Evolutionary conservation across 2,329 filamentous ascomycete species (phyloP).

Genomic region (Dendrostoma leiphaemia): DNA sequence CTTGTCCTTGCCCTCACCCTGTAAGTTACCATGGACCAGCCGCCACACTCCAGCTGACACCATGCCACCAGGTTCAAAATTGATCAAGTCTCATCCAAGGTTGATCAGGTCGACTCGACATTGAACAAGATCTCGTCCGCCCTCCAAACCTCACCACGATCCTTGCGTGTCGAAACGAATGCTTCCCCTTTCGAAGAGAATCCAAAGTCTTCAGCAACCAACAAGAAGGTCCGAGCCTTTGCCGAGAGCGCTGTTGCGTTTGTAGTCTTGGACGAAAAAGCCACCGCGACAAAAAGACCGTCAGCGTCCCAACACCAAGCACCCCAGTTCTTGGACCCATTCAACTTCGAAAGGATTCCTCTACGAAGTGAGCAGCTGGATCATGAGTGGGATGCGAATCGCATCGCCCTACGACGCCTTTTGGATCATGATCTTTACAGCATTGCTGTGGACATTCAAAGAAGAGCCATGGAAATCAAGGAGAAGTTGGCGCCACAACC

Average conservation of each 20-base stretch:
- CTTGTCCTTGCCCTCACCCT: conserved; percentile 1
- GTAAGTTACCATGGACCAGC: neutral
- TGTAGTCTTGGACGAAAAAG: neutral
- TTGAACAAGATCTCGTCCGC: neutral
- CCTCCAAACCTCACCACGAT: neutral
- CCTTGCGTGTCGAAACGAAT: neutral
- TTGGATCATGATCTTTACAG: neutral
- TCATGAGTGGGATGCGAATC: conserved; percentile 2
- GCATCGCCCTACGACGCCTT: neutral
- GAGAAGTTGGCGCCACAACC: neutral
- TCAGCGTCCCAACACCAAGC: neutral
- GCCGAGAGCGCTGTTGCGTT: neutral
- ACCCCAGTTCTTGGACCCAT: neutral
- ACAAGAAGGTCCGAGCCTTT: neutral
- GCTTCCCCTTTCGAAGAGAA: neutral
- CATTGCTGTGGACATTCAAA: conserved; percentile 5
- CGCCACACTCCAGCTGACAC: neutral
- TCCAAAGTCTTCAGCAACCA: neutral
- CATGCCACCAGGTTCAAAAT: conserved; percentile 3
- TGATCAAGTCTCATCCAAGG: conserved; percentile 2
- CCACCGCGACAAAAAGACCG: neutral
- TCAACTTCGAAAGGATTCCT: neutral
- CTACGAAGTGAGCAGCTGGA: neutral
- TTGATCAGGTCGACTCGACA: neutral
- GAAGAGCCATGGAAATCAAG: conserved; percentile 1